Evolutionary conservation across 139 green algal genomes (phyloP).

Genomic region (Parachlorella kessleri): DNA sequence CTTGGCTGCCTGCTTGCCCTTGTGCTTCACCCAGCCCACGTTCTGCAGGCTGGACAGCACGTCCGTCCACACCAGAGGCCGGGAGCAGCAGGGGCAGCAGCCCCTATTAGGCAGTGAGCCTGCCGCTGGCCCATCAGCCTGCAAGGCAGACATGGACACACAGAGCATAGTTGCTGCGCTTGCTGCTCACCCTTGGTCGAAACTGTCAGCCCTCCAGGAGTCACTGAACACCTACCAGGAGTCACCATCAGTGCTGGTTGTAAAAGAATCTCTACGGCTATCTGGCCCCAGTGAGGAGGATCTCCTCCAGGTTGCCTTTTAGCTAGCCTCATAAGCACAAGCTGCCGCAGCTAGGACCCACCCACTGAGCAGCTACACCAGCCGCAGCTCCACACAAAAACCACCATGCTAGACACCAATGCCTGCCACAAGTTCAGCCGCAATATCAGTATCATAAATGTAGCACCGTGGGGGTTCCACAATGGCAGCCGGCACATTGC

Average conservation of each 20-base stretch:
- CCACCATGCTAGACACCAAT: too few relatives aligned
- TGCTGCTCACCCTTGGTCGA: too few relatives aligned
- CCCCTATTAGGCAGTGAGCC: slow-evolving; percentile 27
- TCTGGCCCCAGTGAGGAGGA: neutral
- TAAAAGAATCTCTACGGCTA: neutral
- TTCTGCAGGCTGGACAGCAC: slow-evolving; percentile 37
- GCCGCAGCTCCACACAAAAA: too few relatives aligned
- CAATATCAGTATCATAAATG: too few relatives aligned
- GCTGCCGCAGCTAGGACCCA: too few relatives aligned
- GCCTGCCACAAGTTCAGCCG: too few relatives aligned
- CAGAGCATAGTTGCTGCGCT: neutral
- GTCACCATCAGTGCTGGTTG: neutral
- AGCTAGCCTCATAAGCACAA: too few relatives aligned
- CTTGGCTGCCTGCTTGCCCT: neutral
- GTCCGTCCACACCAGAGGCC: slow-evolving; percentile 33
- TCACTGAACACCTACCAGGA: too few relatives aligned
- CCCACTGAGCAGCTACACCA: too few relatives aligned
- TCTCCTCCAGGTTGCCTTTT: neutral
- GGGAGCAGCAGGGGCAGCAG: slow-evolving; percentile 41
- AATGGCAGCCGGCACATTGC: too few relatives aligned
- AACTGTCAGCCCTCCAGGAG: too few relatives aligned
- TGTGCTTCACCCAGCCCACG: slow-evolving; percentile 36
- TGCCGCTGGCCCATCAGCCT: neutral
- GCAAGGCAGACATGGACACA: neutral
- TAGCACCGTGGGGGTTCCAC: too few relatives aligned